phyloP scores from a whole-genome alignment of 192 early-diverging fungal genomes.

The Linnemannia schmuckeri region DNA sequence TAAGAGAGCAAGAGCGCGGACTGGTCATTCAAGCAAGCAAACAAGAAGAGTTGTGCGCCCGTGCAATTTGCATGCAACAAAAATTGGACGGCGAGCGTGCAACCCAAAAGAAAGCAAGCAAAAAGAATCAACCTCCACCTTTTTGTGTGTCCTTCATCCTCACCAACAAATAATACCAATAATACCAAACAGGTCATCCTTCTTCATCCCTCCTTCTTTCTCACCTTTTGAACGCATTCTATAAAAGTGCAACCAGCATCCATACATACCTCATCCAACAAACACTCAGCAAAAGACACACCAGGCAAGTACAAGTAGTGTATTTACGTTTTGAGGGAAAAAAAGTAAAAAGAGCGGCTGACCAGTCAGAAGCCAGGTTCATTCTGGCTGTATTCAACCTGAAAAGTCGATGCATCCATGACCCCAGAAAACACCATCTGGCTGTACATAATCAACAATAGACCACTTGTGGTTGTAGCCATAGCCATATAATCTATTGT shows the following conservation, averaged over 20 bases:
- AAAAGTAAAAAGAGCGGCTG: neutral
- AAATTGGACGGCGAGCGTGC: neutral
- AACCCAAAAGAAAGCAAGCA: neutral
- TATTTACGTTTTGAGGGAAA: slow-evolving; percentile 3
- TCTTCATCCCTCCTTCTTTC: neutral
- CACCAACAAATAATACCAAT: neutral
- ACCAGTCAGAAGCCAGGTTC: slow-evolving; percentile 5
- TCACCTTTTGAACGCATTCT: too few species aligned
- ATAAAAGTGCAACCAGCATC: neutral
- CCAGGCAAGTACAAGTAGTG: neutral
- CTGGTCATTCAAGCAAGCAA: too few species aligned
- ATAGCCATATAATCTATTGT: neutral
- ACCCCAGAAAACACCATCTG: neutral
- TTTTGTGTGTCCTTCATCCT: neutral
- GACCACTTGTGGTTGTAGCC: neutral
- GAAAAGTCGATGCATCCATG: neutral
- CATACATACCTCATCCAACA: neutral
- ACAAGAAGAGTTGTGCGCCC: neutral
- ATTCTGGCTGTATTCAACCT: neutral
- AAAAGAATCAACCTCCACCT: neutral
- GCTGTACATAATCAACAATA: neutral
- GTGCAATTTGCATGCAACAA: neutral
- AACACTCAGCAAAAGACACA: neutral
- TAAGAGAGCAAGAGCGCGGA: neutral
- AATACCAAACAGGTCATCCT: neutral